A percentile compares a stretch with the other conserved stretches of the same genome.
These are phyloP conservation scores for Ophiostoma sp. DNA, from an alignment of 2,329 filamentous ascomycete genomes.

Conservation along the genomic window DNA sequence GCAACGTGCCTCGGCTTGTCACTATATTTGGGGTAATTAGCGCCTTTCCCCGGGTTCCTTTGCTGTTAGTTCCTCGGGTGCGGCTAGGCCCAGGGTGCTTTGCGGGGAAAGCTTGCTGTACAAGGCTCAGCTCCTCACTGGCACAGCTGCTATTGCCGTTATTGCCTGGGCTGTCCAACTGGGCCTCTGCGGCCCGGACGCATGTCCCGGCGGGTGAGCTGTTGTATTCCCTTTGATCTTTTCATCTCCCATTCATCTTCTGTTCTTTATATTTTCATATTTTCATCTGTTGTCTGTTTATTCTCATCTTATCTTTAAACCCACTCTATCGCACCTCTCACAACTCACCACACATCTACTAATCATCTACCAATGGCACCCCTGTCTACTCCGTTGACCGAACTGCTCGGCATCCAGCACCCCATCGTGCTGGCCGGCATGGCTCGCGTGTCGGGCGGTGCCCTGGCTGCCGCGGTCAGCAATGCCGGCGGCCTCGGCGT, in stretches of 20 bases:
- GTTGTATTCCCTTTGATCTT: neutral
- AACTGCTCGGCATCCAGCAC: constrained; percentile 75
- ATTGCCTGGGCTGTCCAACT: neutral
- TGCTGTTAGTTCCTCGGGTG: neutral
- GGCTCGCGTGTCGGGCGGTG: constrained; percentile 75
- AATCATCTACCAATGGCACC: neutral
- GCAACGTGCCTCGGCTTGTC: neutral
- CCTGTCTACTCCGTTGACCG: constrained; percentile 73
- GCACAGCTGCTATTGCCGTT: neutral
- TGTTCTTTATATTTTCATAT: neutral
- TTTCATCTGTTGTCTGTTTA: neutral
- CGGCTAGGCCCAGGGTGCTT: neutral
- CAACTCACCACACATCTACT: neutral
- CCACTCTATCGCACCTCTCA: neutral
- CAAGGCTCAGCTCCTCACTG: neutral
- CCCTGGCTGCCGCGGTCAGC: constrained; percentile 77
- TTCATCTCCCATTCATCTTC: neutral
- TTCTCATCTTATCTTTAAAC: neutral
- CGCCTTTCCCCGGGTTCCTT: neutral
- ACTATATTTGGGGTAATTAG: neutral
- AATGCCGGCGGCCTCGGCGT: constrained; percentile 82
- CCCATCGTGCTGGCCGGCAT: constrained; percentile 91
- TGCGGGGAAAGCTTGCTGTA: neutral
- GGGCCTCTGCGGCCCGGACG: neutral
- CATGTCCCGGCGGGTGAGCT: neutral